A percentile compares a stretch with the other conserved stretches of the same genome.
phyloP scores from a whole-genome alignment of 202 grass and related monocot species.

The Musa balbisiana region DNA sequence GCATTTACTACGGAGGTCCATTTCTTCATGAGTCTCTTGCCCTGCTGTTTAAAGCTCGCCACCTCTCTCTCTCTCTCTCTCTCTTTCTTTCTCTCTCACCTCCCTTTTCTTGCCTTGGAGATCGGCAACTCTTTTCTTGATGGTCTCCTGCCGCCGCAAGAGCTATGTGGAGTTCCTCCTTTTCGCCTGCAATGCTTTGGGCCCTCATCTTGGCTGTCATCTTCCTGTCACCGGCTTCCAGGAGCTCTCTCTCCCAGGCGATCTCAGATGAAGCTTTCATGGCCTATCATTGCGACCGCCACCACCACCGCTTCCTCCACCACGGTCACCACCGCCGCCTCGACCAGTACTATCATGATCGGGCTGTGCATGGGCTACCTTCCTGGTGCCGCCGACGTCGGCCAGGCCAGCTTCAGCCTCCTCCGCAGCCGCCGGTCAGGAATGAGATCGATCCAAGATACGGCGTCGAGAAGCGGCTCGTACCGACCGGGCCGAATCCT shows the following conservation, averaged over 20 bases:
- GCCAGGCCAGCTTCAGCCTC: background rate
- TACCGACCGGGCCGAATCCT: background rate
- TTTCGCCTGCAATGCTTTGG: background rate
- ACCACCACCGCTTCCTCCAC: background rate
- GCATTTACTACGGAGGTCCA: background rate
- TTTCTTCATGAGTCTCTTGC: background rate
- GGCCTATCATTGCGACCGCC: background rate
- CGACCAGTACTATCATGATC: background rate
- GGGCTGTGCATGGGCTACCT: background rate
- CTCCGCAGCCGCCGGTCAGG: background rate
- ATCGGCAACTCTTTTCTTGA: background rate
- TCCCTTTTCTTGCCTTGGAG: background rate
- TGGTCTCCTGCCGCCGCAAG: background rate
- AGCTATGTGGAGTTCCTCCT: background rate
- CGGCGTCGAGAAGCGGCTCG: background rate
- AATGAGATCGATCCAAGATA: background rate
- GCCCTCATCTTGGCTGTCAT: background rate
- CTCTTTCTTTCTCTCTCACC: too few species aligned
- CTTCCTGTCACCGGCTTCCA: background rate
- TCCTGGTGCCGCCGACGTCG: background rate
- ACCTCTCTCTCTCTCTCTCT: too few species aligned
- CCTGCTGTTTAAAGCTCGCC: background rate
- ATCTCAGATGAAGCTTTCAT: background rate
- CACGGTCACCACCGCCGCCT: background rate
- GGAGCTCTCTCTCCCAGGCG: background rate